These are phyloP conservation scores for Komagataella pastoris DNA, from an alignment of 805 yeast genomes.

Conservation along the genomic window DNA sequence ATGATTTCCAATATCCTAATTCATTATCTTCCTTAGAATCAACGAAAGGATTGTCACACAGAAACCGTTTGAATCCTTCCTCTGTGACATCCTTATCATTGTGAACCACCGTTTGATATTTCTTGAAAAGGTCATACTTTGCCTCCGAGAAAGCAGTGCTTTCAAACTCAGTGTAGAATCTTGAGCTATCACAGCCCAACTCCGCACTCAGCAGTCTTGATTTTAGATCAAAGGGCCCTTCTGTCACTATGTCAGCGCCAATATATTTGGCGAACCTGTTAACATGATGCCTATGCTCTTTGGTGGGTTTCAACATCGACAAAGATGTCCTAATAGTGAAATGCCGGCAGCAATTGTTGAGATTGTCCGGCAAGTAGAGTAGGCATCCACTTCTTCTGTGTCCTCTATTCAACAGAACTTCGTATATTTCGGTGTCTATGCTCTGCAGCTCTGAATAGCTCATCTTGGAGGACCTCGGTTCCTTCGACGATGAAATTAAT, in stretches of 20 bases:
- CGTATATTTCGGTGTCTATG: constrained; percentile 44
- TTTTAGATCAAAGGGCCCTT: constrained; percentile 5
- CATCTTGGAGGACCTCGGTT: neutral
- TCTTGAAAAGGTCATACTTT: constrained; percentile 48
- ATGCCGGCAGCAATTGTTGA: constrained; percentile 66
- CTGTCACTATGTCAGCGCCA: constrained; percentile 5
- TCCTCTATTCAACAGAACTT: constrained; percentile 54
- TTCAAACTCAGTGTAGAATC: constrained; percentile 32
- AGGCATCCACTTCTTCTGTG: constrained; percentile 70
- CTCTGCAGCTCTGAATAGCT: constrained; percentile 14
- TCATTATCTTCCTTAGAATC: constrained; percentile 13
- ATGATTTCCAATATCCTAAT: constrained; percentile 22
- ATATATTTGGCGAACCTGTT: constrained; percentile 42
- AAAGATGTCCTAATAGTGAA: constrained; percentile 62
- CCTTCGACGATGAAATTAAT: constrained; percentile 15
- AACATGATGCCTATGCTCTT: constrained; percentile 54
- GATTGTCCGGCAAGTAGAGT: constrained; percentile 51
- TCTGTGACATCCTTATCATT: constrained; percentile 38
- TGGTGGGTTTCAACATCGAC: constrained; percentile 30
- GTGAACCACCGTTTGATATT: constrained; percentile 64
- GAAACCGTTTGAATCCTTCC: constrained; percentile 44
- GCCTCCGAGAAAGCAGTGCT: constrained; percentile 37
- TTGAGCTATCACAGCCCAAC: constrained; percentile 1
- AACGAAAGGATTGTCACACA: constrained; percentile 57
- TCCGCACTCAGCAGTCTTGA: constrained; percentile 7